Conservation (phyloP, 306 rosid genomes). For the Prunus mume region DNA sequence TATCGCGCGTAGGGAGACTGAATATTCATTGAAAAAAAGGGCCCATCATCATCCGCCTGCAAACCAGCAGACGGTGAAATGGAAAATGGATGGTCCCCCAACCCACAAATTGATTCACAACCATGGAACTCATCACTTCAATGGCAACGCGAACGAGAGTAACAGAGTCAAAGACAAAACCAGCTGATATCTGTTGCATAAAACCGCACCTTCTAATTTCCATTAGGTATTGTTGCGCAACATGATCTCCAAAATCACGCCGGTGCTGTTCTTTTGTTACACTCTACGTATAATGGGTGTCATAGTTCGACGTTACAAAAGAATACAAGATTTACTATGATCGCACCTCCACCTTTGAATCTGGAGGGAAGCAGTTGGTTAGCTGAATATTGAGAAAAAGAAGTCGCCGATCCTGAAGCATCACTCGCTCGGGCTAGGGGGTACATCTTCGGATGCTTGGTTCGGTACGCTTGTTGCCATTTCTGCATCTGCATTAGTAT, state of each 20-base stretch:
- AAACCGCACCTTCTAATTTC: background rate
- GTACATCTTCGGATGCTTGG: constrained; percentile 51
- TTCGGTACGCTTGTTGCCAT: constrained; percentile 92
- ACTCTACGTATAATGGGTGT: constrained; percentile 16
- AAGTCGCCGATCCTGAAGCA: constrained; percentile 56
- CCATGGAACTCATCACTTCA: background rate
- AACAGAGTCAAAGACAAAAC: background rate
- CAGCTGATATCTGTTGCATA: background rate
- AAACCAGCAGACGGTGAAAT: background rate
- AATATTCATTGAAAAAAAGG: background rate
- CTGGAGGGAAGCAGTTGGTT: constrained; percentile 28
- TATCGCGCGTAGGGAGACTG: background rate
- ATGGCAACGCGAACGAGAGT: background rate
- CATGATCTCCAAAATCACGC: background rate
- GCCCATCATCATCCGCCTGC: background rate
- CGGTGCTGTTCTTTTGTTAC: background rate
- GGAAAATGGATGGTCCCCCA: background rate
- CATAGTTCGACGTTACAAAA: constrained; percentile 11
- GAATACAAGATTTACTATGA: constrained; percentile 33
- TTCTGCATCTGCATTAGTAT: constrained; percentile 66
- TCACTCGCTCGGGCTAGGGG: constrained; percentile 63
- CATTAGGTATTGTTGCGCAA: background rate
- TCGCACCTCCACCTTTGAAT: constrained; percentile 27
- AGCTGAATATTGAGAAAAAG: constrained; percentile 80
- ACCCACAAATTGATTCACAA: background rate